Percentiles rank a stretch among this genome's conserved stretches.
These are phyloP conservation scores for Xerocomellus chrysenteron DNA, from an alignment of 768 basidiomycete species.

Conservation along the genomic window DNA sequence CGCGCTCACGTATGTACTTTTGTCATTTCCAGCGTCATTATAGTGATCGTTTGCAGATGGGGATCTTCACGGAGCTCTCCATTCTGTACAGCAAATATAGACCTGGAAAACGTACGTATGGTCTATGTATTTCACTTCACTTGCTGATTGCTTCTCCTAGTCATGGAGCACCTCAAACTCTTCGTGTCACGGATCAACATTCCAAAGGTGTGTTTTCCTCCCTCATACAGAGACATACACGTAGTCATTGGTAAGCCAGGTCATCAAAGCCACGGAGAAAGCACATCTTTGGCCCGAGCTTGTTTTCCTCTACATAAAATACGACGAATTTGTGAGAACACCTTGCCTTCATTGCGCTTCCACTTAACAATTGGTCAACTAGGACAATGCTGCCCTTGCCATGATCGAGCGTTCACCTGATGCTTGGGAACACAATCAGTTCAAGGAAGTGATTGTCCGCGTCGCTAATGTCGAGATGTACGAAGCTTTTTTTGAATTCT, in stretches of 20 bases:
- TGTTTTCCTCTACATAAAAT: constrained; percentile 98
- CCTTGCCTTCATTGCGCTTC: neutral
- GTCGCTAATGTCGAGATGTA: constrained; percentile 98
- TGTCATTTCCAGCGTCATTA: neutral
- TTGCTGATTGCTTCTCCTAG: constrained; percentile 38
- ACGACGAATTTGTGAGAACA: constrained; percentile 82
- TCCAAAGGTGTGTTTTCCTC: constrained; percentile 61
- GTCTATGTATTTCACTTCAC: neutral
- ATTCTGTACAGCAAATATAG: constrained; percentile 93
- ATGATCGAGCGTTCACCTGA: constrained; percentile 99
- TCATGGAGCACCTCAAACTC: constrained; percentile 98
- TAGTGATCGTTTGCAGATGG: constrained; percentile 58
- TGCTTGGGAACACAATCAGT: constrained; percentile 99
- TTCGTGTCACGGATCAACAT: constrained; percentile 97
- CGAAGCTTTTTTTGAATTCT: constrained; percentile 18
- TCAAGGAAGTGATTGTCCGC: constrained; percentile 97
- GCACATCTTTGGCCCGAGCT: constrained; percentile 98
- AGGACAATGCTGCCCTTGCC: constrained; percentile 96
- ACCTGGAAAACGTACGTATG: constrained; percentile 79
- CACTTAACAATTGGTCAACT: constrained; percentile 5
- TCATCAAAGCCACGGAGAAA: constrained; percentile 93
- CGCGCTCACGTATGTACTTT: constrained; percentile 73
- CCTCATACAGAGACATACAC: neutral
- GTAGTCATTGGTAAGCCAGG: constrained; percentile 38
- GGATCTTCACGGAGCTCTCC: constrained; percentile 94